Percentiles rank a stretch among this genome's conserved stretches.
Evolutionary conservation across 2,329 filamentous ascomycete genomes (phyloP).

Genomic region (Plectosphaerella sp.): DNA sequence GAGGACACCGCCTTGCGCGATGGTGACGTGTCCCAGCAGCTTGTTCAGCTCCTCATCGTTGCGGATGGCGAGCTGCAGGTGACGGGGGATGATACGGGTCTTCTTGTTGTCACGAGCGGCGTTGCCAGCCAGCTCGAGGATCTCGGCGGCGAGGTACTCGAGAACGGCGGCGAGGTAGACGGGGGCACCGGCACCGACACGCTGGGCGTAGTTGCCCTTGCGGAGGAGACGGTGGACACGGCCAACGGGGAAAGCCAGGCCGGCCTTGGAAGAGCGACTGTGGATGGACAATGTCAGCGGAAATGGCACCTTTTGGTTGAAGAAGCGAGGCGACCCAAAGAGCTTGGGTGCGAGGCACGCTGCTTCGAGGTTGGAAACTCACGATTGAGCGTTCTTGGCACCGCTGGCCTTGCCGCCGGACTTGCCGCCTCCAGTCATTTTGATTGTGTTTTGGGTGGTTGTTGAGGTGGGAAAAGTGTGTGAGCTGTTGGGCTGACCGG

Average conservation of each 20-base stretch:
- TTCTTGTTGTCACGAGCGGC: conserved; percentile 99
- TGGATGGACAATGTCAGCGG: conserved; percentile 29
- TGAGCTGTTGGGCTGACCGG: conserved; percentile 16
- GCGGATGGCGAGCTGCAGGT: conserved; percentile 97
- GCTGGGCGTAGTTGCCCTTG: conserved; percentile 99
- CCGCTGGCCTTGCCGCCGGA: conserved; percentile 99
- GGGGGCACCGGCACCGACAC: conserved; percentile 96
- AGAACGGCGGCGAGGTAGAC: conserved; percentile 97
- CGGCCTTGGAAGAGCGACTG: conserved; percentile 98
- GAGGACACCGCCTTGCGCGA: conserved; percentile 93
- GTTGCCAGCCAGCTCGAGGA: conserved; percentile 97
- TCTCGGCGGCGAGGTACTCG: conserved; percentile 97
- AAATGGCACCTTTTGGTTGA: not conserved
- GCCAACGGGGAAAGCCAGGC: conserved; percentile 97
- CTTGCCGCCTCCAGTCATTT: conserved; percentile 99
- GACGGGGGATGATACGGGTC: conserved; percentile 99
- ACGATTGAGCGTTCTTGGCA: conserved; percentile 99
- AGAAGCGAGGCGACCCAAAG: not conserved
- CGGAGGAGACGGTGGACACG: conserved; percentile 98
- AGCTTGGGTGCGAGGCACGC: conserved; percentile 31
- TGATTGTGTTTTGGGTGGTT: conserved; percentile 47
- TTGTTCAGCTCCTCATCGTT: conserved; percentile 99
- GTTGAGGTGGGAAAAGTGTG: conserved; percentile 8
- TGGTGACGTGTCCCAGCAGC: conserved; percentile 92
- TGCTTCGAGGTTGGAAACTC: conserved; percentile 41